Evolutionary conservation across 257 asterid species (phyloP), one percentile per base, ranked within the genome.

Genomic region (Avicennia marina): DNA sequence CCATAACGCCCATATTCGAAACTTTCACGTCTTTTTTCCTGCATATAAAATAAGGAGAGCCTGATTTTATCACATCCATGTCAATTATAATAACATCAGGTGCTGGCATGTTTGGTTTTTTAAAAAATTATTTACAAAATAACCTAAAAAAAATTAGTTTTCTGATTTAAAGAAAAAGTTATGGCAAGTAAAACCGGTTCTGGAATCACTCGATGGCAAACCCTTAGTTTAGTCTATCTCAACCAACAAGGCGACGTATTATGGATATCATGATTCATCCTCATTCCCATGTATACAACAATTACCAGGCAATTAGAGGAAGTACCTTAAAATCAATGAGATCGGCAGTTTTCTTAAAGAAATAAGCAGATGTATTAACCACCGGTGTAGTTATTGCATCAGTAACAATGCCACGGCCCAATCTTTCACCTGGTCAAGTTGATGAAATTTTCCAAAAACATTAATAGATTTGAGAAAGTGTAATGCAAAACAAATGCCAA

Each of bases 381-480:
- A 84, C 83, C 2, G 96, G 96, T 46, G 96, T 87, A 56, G 95
- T 84, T 58, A 87, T 78, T 51, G 93, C 87, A 76, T 87, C 96
- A 40, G 87, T 76, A 59, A 63, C 87, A 61, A 82, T 72, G 41
- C 79, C 76, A 10, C 96, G 93, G 50, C 89, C 93, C 76, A 80
- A 77, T 75, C 96, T 78, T 67, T 87, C 96, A 76, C 95, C 96
- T 84, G 82, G n/a, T n/a, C n/a, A n/a, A n/a, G n/a, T n/a, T n/a
- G n/a, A n/a, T n/a, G n/a, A n/a, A n/a, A n/a, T n/a, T n/a, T n/a
- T n/a, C n/a, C n/a, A n/a, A n/a, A n/a, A n/a, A n/a, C n/a, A n/a
- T n/a, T n/a, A n/a, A n/a, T n/a, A n/a, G n/a, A n/a, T n/a, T n/a
- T n/a, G n/a, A n/a, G n/a, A n/a, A n/a, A n/a, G n/a, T n/a, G 51